Evolutionary conservation across 495 filamentous ascomycete genomes (phyloP).

Genomic region (Lophiotrema nucula): DNA sequence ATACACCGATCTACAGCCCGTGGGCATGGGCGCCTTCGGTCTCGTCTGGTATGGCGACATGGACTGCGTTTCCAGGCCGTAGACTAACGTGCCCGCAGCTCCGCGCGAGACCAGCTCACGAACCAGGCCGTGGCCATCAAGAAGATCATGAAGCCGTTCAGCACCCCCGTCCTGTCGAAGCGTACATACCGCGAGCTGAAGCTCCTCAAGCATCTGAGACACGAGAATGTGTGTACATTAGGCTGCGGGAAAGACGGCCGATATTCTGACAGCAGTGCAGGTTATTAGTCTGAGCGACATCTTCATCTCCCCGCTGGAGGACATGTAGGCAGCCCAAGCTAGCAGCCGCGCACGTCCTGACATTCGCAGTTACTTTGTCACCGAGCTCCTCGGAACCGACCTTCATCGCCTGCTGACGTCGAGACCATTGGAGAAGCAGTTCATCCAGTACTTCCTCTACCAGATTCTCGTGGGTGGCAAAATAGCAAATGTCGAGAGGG

Average conservation of each 20-base stretch:
- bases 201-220: slow-evolving; percentile 90
- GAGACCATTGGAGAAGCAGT: slow-evolving; percentile 95
- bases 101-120: slow-evolving; percentile 95
- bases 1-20: slow-evolving; percentile 96
- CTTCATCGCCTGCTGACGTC: slow-evolving; percentile 94
- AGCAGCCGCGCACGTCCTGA: slow-evolving; percentile 27
- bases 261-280: slow-evolving; percentile 46
- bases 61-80: slow-evolving; percentile 30
- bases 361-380: slow-evolving; percentile 81
- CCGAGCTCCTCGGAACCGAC: slow-evolving; percentile 94
- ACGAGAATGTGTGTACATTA: slow-evolving; percentile 77
- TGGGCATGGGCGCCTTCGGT: slow-evolving; percentile 98
- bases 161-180: slow-evolving; percentile 95
- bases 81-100: slow-evolving; percentile 54
- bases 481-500: background rate
- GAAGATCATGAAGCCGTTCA: slow-evolving; percentile 99
- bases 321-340: slow-evolving; percentile 68
- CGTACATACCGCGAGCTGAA: slow-evolving; percentile 96
- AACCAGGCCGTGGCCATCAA: slow-evolving; percentile 94
- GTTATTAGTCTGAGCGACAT: slow-evolving; percentile 98
- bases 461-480: slow-evolving; percentile 78
- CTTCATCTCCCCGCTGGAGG: slow-evolving; percentile 98
- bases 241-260: background rate
- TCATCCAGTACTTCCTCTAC: slow-evolving; percentile 99
- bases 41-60: slow-evolving; percentile 79